These are phyloP conservation scores for Huntiella decipiens DNA, from an alignment of 2,329 filamentous ascomycete species.

Conservation along the genomic window DNA sequence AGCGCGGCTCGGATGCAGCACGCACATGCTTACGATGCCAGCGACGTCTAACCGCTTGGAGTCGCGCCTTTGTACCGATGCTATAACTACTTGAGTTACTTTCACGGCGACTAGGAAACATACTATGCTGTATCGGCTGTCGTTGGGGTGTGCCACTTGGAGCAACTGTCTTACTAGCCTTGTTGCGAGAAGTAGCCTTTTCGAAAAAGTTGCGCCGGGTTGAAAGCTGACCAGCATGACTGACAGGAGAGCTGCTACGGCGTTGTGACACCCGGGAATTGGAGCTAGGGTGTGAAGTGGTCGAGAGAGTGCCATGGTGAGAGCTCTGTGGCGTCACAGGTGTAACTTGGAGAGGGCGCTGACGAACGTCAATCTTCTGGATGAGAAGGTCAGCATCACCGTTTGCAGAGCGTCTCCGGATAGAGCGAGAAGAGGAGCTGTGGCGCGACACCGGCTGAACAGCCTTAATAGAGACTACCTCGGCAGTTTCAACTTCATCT, in stretches of 20 bases:
- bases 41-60: slow-evolving; percentile 3
- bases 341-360: not conserved
- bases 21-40: slow-evolving; percentile 5
- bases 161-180: not conserved
- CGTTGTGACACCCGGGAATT: not conserved
- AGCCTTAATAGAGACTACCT: not conserved
- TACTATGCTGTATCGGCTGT: not conserved
- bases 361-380: not conserved
- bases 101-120: not conserved
- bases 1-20: slow-evolving; percentile 7
- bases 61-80: slow-evolving; percentile 1
- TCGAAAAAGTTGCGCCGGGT: slow-evolving; percentile 7
- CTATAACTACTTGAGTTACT: slow-evolving; percentile 4
- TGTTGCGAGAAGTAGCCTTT: not conserved
- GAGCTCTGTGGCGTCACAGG: not conserved
- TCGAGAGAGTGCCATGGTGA: not conserved
- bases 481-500: not conserved
- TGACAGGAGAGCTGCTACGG: slow-evolving; percentile 4
- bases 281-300: too few relatives aligned
- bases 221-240: slow-evolving; percentile 2
- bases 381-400: not conserved
- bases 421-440: not conserved
- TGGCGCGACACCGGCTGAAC: not conserved
- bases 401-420: not conserved
- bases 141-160: not conserved